A percentile compares a stretch with the other conserved stretches of the same genome.
These are phyloP conservation scores for Allantophomopsis lycopodina DNA, from an alignment of 2,329 filamentous ascomycete genomes.

Conservation along the genomic window DNA sequence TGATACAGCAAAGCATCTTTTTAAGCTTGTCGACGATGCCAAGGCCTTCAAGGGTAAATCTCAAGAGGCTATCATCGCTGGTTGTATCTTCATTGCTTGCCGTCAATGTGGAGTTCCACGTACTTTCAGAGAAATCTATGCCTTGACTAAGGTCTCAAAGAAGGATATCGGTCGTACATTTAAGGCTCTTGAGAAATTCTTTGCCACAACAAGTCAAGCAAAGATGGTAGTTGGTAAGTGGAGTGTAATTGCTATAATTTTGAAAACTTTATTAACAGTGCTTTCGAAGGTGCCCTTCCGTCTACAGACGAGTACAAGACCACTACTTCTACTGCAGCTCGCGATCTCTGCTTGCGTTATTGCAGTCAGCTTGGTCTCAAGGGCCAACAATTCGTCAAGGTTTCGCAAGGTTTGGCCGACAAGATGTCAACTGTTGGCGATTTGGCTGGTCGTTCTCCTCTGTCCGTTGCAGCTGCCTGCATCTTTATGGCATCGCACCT, in stretches of 20 bases:
- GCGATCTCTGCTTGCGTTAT: constrained; percentile 79
- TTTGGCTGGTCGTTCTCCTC: constrained; percentile 75
- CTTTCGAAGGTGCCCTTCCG: constrained; percentile 11
- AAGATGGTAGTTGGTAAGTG: constrained; percentile 32
- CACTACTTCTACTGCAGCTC: constrained; percentile 65
- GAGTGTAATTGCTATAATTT: constrained; percentile 32
- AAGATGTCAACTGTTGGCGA: constrained; percentile 66
- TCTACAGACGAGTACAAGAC: constrained; percentile 49
- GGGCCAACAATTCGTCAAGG: constrained; percentile 61
- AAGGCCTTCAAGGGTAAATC: constrained; percentile 93
- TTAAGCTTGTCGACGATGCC: constrained; percentile 85
- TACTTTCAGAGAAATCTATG: constrained; percentile 89
- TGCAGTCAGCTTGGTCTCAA: constrained; percentile 70
- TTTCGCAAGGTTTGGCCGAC: constrained; percentile 66
- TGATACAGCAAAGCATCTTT: constrained; percentile 87
- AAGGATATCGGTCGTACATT: constrained; percentile 96
- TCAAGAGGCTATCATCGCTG: constrained; percentile 84
- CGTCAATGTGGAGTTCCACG: constrained; percentile 77
- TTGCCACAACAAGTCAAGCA: constrained; percentile 58
- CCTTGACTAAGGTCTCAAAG: constrained; percentile 85
- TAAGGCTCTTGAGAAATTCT: constrained; percentile 82
- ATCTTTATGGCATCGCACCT: constrained; percentile 93
- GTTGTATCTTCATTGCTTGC: constrained; percentile 95
- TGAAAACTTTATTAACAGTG: constrained; percentile 15
- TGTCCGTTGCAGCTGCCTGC: constrained; percentile 87